Evolutionary conservation across 257 asterid genomes (phyloP).

Genomic region (Anisodus acutangulus): DNA sequence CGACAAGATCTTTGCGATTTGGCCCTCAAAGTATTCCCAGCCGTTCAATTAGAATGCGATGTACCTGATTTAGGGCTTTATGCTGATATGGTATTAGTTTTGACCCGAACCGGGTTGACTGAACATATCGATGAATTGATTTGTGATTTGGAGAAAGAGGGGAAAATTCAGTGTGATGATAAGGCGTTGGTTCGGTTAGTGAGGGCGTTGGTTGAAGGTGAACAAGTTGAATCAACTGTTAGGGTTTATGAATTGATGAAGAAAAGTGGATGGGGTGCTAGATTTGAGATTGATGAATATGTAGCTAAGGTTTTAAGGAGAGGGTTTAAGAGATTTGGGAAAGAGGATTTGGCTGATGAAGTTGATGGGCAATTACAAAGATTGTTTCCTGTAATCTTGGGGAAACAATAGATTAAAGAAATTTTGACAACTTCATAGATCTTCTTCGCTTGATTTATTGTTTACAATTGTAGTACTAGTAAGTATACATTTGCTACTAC

Average conservation of each 20-base stretch:
- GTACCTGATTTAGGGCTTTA: constrained; percentile 58
- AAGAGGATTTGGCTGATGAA: constrained; percentile 66
- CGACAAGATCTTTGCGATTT: constrained; percentile 79
- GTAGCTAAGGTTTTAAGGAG: constrained; percentile 72
- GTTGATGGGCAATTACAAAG: constrained; percentile 61
- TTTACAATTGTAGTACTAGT: not conserved
- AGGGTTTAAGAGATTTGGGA: constrained; percentile 79
- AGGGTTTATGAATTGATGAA: constrained; percentile 77
- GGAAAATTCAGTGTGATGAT: constrained; percentile 49
- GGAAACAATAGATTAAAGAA: constrained; percentile 30
- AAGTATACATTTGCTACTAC: too few relatives aligned
- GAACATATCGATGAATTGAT: constrained; percentile 65
- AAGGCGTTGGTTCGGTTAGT: constrained; percentile 70
- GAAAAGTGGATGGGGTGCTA: constrained; percentile 57
- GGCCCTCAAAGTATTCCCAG: constrained; percentile 68
- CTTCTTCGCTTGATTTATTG: not conserved
- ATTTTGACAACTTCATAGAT: not conserved
- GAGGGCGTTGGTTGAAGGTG: constrained; percentile 71
- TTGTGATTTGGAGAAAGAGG: constrained; percentile 54
- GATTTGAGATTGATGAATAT: constrained; percentile 61
- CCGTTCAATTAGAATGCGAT: constrained; percentile 64
- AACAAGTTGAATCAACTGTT: constrained; percentile 66
- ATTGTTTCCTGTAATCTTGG: constrained; percentile 50
- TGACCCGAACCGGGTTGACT: constrained; percentile 57
- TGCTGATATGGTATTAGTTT: constrained; percentile 60